Conservation (phyloP, 1,284 basidiomycete species). For the Austroboletus niveus region DNA sequence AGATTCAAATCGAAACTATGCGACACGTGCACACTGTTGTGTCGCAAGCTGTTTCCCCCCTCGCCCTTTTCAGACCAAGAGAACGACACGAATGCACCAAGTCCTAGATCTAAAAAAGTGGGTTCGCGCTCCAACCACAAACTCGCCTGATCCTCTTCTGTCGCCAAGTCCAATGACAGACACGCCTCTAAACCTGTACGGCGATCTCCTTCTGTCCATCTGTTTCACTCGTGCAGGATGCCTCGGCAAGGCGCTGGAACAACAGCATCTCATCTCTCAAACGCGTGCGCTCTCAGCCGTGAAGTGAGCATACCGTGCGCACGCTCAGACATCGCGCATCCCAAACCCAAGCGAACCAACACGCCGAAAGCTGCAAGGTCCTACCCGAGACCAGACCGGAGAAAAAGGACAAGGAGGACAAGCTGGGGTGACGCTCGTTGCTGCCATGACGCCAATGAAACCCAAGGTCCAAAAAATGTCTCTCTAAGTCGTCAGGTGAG, state of each 20-base stretch:
- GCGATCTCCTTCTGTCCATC: conserved; percentile 37
- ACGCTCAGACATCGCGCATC: conserved; percentile 43
- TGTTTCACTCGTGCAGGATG: conserved; percentile 49
- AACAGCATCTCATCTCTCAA: conserved; percentile 41
- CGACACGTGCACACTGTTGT: conserved; percentile 55
- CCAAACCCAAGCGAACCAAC: neutral
- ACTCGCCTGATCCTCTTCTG: conserved; percentile 6
- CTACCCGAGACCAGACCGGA: conserved; percentile 4
- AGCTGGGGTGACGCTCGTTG: conserved; percentile 51
- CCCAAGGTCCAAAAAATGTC: conserved; percentile 16
- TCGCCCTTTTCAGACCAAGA: conserved; percentile 55
- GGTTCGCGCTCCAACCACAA: conserved; percentile 8
- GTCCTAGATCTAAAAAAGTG: conserved; percentile 8
- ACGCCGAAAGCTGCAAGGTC: conserved; percentile 6
- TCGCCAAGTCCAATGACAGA: conserved; percentile 14
- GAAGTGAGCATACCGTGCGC: conserved; percentile 73
- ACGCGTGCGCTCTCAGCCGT: conserved; percentile 49
- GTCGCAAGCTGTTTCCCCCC: conserved; percentile 63
- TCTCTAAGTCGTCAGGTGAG: neutral
- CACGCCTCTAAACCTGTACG: conserved; percentile 7
- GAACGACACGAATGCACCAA: conserved; percentile 21
- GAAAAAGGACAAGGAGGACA: conserved; percentile 9
- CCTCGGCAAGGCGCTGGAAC: conserved; percentile 25
- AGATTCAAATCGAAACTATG: conserved; percentile 61
- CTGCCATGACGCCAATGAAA: conserved; percentile 54